These are phyloP conservation scores for Luffa aegyptiaca DNA, from an alignment of 306 rosid genomes.

Conservation along the genomic window DNA sequence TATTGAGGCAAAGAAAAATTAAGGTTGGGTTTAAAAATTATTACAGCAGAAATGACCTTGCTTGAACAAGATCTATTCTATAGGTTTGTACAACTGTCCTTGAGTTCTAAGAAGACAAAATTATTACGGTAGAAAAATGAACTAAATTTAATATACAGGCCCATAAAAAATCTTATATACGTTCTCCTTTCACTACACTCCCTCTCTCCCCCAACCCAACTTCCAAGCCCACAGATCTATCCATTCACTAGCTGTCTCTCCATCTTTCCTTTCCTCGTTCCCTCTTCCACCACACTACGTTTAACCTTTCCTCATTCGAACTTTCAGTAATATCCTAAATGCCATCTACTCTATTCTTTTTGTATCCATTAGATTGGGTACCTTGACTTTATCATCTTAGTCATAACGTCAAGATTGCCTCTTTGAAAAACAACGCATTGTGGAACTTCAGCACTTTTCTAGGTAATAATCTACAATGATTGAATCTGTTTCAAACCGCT, in stretches of 20 bases:
- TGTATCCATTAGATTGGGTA: neutral
- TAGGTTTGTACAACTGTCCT: neutral
- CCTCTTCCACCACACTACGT: neutral
- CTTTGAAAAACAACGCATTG: neutral
- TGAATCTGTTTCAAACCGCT: neutral
- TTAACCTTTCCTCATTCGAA: neutral
- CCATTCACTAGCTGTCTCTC: neutral
- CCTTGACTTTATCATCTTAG: neutral
- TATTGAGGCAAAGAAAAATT: neutral
- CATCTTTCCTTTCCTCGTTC: neutral
- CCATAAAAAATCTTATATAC: neutral
- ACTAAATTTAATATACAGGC: neutral
- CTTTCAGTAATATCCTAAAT: neutral
- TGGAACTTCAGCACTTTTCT: neutral
- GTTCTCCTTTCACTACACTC: neutral
- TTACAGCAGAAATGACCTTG: neutral
- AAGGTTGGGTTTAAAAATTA: neutral
- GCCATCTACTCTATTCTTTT: neutral
- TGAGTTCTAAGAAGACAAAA: neutral
- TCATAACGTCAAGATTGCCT: neutral
- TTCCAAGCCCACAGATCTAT: neutral
- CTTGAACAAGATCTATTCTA: neutral
- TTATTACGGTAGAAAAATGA: neutral
- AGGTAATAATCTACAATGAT: neutral
- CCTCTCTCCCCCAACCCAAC: neutral